Evolutionary conservation across 2,329 filamentous ascomycete species (phyloP), one percentile per base, ranked within the genome.

Genomic region (Metarhizium album): DNA sequence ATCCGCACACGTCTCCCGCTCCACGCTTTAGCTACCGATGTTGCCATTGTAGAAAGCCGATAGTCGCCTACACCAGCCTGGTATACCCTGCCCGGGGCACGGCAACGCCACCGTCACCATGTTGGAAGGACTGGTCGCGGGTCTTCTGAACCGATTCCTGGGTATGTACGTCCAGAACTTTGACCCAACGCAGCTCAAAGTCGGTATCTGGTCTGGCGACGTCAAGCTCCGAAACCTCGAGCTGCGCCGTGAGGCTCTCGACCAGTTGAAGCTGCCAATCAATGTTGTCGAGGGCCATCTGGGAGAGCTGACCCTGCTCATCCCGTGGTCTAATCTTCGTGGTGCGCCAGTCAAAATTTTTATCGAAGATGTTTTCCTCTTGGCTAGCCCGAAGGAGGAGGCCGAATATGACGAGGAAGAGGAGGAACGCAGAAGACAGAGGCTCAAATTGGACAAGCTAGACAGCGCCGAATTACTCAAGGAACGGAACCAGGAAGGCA

Each of bases 161-260:
- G 94, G 93, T 78, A 95, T 97, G 86, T 98, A 98, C 70, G 91
- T 99, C 70, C 90, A 95, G 79, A 97, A 98, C 72, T 98, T 99
- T 67, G 93, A 99, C 70, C 89, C 93, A 50, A 86, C 89, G 63
- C 93, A 98, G 74, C 79, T 99, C 58, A 98, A 98, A 67, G 90
- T 98, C 56, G 93, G 94, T 56, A 98, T 98, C 63, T 98, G 91
- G 93, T 95, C 88, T 22, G 93, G 94, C 61, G 93, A 99, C 73
- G 93, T 98, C 62, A 95, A 95, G 72, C 78, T 99, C 45, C 84
- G 84, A 54, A 84, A 98, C 62, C 83, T 99, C 53, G 87, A 98
- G 72, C 79, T 99, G 46, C 88, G 90, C 51, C 82, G 87, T 52
- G 93, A 98, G 75, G 93, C 93, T 18, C 84, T 99, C 58, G 93